phyloP scores from a whole-genome alignment of 306 rosid genomes.

The Cucurbita ficifolia region DNA sequence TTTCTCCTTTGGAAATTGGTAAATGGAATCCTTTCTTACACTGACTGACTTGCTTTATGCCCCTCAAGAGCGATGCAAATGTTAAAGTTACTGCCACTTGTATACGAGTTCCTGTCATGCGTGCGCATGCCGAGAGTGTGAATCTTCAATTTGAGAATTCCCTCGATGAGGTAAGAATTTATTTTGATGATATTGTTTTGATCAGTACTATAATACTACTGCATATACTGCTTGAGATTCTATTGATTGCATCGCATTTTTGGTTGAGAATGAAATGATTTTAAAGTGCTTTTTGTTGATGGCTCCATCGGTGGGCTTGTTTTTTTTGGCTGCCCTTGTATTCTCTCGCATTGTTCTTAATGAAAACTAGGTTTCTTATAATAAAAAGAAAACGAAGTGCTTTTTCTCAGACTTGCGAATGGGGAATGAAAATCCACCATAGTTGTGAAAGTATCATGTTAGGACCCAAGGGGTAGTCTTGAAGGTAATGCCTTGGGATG shows the following conservation, averaged over 20 bases:
- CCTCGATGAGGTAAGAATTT: conserved; percentile 64
- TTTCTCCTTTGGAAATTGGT: background rate
- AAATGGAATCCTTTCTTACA: background rate
- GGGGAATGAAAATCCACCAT: background rate
- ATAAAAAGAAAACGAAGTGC: background rate
- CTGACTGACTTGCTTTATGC: background rate
- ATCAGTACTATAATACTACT: background rate
- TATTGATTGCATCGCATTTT: background rate
- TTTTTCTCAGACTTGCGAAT: background rate
- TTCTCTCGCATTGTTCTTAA: too few species aligned
- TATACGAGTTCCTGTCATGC: conserved; percentile 91
- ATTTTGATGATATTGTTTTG: background rate
- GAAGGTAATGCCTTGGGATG: background rate
- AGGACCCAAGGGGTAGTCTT: background rate
- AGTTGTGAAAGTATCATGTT: background rate
- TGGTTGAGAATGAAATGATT: background rate
- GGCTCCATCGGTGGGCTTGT: too few species aligned
- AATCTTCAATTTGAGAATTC: conserved; percentile 87
- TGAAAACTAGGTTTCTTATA: too few species aligned
- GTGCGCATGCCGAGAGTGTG: conserved; percentile 95
- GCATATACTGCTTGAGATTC: background rate
- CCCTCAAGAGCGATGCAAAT: conserved; percentile 50
- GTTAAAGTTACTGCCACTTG: conserved; percentile 93
- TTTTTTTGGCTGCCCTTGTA: too few species aligned
- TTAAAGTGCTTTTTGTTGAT: background rate